phyloP scores from a whole-genome alignment of 139 green algal species.

The Microglena sp. region DNA sequence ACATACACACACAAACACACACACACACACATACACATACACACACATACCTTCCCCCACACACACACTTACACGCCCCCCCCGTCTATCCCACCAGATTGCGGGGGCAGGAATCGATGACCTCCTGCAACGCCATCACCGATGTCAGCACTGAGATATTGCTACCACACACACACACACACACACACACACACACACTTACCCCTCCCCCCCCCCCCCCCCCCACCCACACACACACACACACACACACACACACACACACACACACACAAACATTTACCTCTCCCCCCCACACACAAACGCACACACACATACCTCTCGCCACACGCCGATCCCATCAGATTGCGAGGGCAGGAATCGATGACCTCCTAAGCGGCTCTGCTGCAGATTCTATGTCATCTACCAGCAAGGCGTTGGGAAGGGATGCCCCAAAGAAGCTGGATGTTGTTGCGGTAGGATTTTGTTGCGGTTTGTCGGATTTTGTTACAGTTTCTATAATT shows the following conservation, averaged over 20 bases:
- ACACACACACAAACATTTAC: not conserved
- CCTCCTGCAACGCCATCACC: not conserved
- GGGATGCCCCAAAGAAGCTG: no score
- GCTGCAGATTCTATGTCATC: no score
- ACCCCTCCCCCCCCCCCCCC: not conserved
- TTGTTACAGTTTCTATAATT: no score
- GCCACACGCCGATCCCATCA: constrained; percentile 3
- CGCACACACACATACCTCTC: not conserved
- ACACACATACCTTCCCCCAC: not conserved
- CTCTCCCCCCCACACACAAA: not conserved
- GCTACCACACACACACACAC: not conserved
- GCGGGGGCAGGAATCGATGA: not conserved
- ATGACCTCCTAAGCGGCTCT: no score
- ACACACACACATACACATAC: not conserved
- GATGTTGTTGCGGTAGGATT: no score
- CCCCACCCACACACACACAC: constrained; percentile 6
- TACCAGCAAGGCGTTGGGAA: no score
- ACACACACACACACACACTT: constrained; percentile 5
- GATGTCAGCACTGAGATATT: not conserved
- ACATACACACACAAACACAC: not conserved
- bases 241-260: not conserved
- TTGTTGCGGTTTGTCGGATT: no score
- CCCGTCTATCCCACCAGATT: constrained; percentile 1
- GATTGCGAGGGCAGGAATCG: constrained; percentile 26
- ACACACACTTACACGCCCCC: not conserved